These are phyloP conservation scores for Pichia exigua DNA, from an alignment of 805 yeast species.

Conservation along the genomic window DNA sequence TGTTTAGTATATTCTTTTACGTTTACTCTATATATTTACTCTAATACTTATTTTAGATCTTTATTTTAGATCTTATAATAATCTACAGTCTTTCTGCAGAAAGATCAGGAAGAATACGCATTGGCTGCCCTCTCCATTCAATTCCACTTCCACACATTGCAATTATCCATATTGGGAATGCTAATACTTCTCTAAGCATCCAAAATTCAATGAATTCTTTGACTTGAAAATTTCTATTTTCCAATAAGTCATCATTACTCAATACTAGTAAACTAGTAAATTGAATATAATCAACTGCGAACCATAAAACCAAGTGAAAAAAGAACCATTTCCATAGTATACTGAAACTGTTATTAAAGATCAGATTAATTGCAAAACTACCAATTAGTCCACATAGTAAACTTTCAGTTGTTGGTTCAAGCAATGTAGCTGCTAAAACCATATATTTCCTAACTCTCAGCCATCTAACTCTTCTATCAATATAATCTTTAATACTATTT, in stretches of 20 bases:
- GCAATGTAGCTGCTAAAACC: conserved; percentile 76
- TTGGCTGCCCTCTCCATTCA: conserved; percentile 76
- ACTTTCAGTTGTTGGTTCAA: conserved; percentile 84
- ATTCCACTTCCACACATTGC: conserved; percentile 74
- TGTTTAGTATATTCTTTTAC: too few species aligned
- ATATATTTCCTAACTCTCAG: conserved; percentile 77
- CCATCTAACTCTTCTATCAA: conserved; percentile 73
- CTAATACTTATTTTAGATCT: too few species aligned
- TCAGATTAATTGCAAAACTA: conserved; percentile 43
- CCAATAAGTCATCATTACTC: conserved; percentile 3
- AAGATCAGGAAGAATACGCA: conserved; percentile 61
- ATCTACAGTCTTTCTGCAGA: conserved; percentile 46
- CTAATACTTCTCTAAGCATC: conserved; percentile 63
- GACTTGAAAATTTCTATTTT: neutral
- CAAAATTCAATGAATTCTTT: conserved; percentile 38
- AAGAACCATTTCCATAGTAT: conserved; percentile 29
- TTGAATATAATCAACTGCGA: conserved; percentile 53
- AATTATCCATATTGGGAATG: conserved; percentile 74
- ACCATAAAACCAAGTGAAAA: conserved; percentile 59
- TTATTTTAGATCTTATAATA: too few species aligned
- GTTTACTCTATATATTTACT: neutral
- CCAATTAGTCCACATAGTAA: conserved; percentile 63
- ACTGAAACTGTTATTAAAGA: conserved; percentile 28
- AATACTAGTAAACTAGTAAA: conserved; percentile 35
- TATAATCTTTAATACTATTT: conserved; percentile 43